phyloP scores from a whole-genome alignment of 257 asterid species.

The Handroanthus guayacan region DNA sequence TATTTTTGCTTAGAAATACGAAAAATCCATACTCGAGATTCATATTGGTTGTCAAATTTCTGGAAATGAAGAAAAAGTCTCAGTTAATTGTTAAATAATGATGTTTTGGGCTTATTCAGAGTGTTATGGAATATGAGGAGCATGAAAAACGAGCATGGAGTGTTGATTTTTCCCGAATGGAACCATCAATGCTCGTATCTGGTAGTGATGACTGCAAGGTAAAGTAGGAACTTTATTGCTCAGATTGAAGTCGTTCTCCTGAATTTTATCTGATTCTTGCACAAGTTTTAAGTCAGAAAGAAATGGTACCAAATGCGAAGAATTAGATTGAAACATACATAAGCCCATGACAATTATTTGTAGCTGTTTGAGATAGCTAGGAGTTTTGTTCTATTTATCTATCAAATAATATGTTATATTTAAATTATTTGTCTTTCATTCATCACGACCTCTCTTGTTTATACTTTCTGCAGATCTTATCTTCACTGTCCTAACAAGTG shows the following conservation, averaged over 20 bases:
- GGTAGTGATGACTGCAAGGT: constrained; percentile 95
- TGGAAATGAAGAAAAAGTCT: background rate
- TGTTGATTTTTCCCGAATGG: constrained; percentile 75
- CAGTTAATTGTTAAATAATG: background rate
- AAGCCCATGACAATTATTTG: background rate
- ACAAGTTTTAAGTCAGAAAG: background rate
- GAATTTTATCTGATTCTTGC: background rate
- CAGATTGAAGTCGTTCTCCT: background rate
- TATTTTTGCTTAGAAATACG: constrained; percentile 14
- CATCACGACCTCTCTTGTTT: background rate
- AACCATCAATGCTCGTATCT: constrained; percentile 86
- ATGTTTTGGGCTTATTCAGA: constrained; percentile 44
- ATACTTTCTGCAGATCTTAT: constrained; percentile 11
- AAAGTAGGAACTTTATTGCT: constrained; percentile 26
- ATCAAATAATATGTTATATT: background rate
- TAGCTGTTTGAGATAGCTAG: constrained; percentile 10
- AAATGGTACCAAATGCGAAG: background rate
- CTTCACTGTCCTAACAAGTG: constrained; percentile 19
- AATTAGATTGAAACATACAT: background rate
- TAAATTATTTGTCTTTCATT: background rate
- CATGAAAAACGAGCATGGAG: constrained; percentile 93
- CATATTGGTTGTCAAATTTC: background rate
- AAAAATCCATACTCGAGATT: background rate
- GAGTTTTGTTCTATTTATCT: background rate
- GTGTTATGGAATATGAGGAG: constrained; percentile 87